These are phyloP conservation scores for Dissophora globulifera DNA, from an alignment of 192 early-diverging fungal species.

Conservation along the genomic window DNA sequence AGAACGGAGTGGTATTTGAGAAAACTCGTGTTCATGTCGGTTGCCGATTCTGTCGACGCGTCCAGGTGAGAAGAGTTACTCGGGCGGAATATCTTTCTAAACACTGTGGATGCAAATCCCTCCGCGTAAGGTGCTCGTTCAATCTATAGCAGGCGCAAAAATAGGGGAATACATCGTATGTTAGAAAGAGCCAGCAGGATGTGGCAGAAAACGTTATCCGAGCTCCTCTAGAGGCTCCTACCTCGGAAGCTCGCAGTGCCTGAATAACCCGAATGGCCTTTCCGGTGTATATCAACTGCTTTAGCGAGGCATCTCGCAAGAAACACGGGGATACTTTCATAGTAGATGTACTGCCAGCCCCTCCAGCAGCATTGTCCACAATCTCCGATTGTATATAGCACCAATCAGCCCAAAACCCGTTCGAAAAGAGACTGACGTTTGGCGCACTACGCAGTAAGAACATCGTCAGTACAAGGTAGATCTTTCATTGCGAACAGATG, in stretches of 20 bases:
- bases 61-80: not conserved
- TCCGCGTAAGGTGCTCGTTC: not conserved
- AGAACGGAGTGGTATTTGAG: constrained; percentile 8
- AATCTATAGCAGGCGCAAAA: not conserved
- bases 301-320: constrained; percentile 1
- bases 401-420: constrained; percentile 36
- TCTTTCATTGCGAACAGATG: not conserved
- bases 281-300: constrained; percentile 28
- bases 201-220: not conserved
- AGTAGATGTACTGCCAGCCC: not conserved
- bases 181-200: not conserved
- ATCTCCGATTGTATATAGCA: constrained; percentile 17
- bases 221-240: too few relatives aligned
- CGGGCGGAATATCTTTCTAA: constrained; percentile 9
- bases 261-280: constrained; percentile 40
- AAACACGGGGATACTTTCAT: constrained; percentile 23
- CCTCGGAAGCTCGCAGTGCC: constrained; percentile 17
- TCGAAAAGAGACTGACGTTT: constrained; percentile 17
- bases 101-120: constrained; percentile 6
- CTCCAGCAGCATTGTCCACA: not conserved
- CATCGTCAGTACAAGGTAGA: too few relatives aligned
- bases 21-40: not conserved
- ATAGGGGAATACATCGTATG: not conserved
- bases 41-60: not conserved
- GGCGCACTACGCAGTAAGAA: not conserved